Conservation (phyloP, 1,284 basidiomycete genomes). For the Phellopilus nigrolimitatus region DNA sequence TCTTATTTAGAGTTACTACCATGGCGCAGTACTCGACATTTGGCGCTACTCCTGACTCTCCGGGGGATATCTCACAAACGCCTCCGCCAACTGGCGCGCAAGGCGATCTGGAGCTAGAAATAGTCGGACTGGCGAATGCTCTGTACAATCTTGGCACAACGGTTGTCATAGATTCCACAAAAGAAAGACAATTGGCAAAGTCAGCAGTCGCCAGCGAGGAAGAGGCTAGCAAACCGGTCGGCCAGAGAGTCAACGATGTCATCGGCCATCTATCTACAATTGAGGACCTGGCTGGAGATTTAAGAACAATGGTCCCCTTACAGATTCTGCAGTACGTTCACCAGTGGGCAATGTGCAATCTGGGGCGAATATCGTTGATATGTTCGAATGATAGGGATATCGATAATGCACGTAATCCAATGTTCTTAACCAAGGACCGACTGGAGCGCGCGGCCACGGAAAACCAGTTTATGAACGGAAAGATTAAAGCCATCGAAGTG, state of each 20-base stretch:
- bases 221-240: constrained; percentile 15
- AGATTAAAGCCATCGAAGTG: constrained; percentile 71
- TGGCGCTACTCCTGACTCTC: constrained; percentile 60
- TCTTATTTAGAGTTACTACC: too few species aligned
- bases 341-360: too few species aligned
- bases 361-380: too few species aligned
- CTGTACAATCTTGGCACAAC: constrained; percentile 75
- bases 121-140: constrained; percentile 66
- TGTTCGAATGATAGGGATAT: constrained; percentile 54
- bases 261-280: constrained; percentile 56
- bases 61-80: constrained; percentile 57
- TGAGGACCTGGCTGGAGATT: constrained; percentile 58
- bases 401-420: constrained; percentile 74
- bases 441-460: constrained; percentile 77
- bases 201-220: constrained; percentile 35
- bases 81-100: constrained; percentile 61
- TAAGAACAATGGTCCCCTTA: constrained; percentile 61
- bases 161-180: constrained; percentile 71
- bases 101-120: constrained; percentile 71
- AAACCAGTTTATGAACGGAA: constrained; percentile 88
- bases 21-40: background rate
- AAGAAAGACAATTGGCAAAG: constrained; percentile 56
- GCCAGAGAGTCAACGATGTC: constrained; percentile 49
- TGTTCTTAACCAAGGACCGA: constrained; percentile 70
- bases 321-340: constrained; percentile 46